Evolutionary conservation across 2,329 filamentous ascomycete species (phyloP), one percentile per base, ranked within the genome.

Genomic region (Penicillium sp.): DNA sequence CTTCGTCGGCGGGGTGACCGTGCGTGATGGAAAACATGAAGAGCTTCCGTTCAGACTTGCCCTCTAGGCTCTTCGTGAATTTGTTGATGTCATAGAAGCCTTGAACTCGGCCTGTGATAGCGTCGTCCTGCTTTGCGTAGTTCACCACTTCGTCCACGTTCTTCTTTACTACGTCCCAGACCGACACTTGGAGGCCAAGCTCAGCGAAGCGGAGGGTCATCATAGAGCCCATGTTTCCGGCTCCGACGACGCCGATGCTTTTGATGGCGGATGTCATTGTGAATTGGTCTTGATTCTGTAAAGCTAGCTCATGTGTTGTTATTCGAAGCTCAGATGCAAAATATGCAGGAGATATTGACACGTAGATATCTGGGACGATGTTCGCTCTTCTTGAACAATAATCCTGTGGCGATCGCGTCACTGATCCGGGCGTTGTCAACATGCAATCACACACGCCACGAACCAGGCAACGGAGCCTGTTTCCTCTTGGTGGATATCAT

Each of bases 11-110:
- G 0, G 74, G 72, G 5, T 66, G 56, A 9, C 74, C 74, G 44
- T 76, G 73, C 6, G 74, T 76, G 49, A 76, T 72, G 7, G 73
- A 74, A 55, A 76, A 76, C 31, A 76, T 68, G 59, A 76, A 75
- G 2, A 76, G 47, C 44, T 74, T 75, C 11, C 65, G 60, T 24
- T 69, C 65, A 1, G 61, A 67, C 16, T 65, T 55, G 13, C 65
- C 68, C 42, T 71, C 70, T 8, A 76, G 65, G 47, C 69, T 74
- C 29, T 66, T 62, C 24, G 65, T 61, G 50, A 76, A 76, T 39
- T 74, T 58, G 4, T 72, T 61, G 47, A 75, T 71, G 3, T 73
- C 62, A 50, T 72, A 64, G 53, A 66, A 76, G 0, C 69, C 71
- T 11, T 65, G 40, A 5, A 76, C 69, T 39, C 68, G 70, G 2